Conservation (phyloP, 2,329 filamentous ascomycete genomes). For the Aspergillus latus region DNA sequence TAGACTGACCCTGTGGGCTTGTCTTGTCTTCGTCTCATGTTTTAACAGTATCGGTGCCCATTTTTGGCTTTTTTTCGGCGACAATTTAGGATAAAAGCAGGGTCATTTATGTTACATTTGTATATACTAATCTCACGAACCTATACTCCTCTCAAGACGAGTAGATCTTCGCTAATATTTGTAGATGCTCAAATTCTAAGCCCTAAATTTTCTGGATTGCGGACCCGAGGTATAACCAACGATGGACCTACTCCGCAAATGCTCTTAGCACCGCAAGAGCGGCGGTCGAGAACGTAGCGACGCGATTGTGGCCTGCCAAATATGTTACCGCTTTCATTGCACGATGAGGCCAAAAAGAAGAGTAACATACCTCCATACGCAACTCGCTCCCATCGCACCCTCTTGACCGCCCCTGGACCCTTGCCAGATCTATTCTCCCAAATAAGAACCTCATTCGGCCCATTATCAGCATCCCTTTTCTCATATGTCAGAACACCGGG, state of each 20-base stretch:
- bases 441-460: conserved; percentile 36
- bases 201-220: too few relatives aligned
- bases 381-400: conserved; percentile 46
- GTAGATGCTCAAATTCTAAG: too few relatives aligned
- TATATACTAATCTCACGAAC: conserved; percentile 19
- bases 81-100: conserved; percentile 13
- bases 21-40: conserved; percentile 18
- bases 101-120: conserved; percentile 14
- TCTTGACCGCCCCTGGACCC: conserved; percentile 31
- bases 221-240: neutral
- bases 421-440: conserved; percentile 36
- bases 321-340: neutral
- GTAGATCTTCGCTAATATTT: neutral
- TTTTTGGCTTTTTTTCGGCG: conserved; percentile 1
- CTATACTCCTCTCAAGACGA: conserved; percentile 19
- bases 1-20: conserved; percentile 23
- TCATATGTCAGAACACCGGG: conserved; percentile 33
- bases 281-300: conserved; percentile 41
- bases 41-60: conserved; percentile 4
- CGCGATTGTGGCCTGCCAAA: conserved; percentile 41
- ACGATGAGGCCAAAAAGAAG: neutral
- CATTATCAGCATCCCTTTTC: conserved; percentile 29
- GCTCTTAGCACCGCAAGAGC: conserved; percentile 39
- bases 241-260: conserved; percentile 34
- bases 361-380: conserved; percentile 42